These are phyloP conservation scores for Prunus persica DNA, from an alignment of 306 rosid genomes.

Conservation along the genomic window Prunus_persica_NCBIv2 NC_034009.1:33249001-33249500, in stretches of 20 bases:
- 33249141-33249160: neutral
- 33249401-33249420: neutral
- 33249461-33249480: slow-evolving; percentile 47
- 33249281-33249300: neutral
- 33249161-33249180: neutral
- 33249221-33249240: neutral
- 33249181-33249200: neutral
- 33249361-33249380: slow-evolving; percentile 67
- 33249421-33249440: slow-evolving; percentile 10
- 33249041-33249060: slow-evolving; percentile 57
- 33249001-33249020: neutral
- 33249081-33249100: slow-evolving; percentile 56
- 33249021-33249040: slow-evolving; percentile 48
- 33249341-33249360: slow-evolving; percentile 62
- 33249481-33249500: slow-evolving; percentile 53
- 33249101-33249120: slow-evolving; percentile 47
- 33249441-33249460: slow-evolving; percentile 38
- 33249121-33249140: neutral
- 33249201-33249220: neutral
- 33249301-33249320: neutral
- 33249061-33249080: slow-evolving; percentile 61
- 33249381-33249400: slow-evolving; percentile 41
- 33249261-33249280: neutral
- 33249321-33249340: slow-evolving; percentile 54
- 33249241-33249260: neutral